Evolutionary conservation across 2,329 filamentous ascomycete genomes (phyloP).

Genomic region (Falciphora oryzae): DNA sequence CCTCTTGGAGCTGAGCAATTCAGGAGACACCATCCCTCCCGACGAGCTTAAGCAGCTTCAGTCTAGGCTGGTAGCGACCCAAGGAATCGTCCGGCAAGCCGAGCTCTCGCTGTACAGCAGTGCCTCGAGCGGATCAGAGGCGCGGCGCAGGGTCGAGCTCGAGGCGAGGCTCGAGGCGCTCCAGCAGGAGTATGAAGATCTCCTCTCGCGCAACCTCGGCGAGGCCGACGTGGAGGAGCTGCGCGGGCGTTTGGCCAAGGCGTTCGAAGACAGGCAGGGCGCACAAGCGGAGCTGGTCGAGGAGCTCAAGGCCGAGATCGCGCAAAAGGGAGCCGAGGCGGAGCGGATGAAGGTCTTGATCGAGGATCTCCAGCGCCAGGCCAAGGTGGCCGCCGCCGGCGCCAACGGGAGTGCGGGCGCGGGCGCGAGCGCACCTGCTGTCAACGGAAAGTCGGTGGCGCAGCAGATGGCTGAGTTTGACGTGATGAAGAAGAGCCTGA

Average conservation of each 20-base stretch:
- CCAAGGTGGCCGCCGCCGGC: slow-evolving; percentile 52
- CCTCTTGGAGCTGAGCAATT: slow-evolving; percentile 68
- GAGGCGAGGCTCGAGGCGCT: slow-evolving; percentile 69
- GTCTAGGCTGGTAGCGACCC: slow-evolving; percentile 76
- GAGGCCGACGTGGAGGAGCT: slow-evolving; percentile 79
- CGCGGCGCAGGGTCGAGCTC: slow-evolving; percentile 67
- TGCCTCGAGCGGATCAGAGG: slow-evolving; percentile 56
- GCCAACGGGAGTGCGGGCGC: slow-evolving; percentile 47
- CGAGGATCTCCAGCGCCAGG: slow-evolving; percentile 69
- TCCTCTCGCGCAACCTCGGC: slow-evolving; percentile 72
- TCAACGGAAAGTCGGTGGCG: slow-evolving; percentile 85
- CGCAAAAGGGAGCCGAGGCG: slow-evolving; percentile 75
- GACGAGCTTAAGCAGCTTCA: slow-evolving; percentile 76
- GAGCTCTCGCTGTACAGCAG: slow-evolving; percentile 76
- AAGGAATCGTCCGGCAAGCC: slow-evolving; percentile 87
- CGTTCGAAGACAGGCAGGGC: slow-evolving; percentile 69
- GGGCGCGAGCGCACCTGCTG: slow-evolving; percentile 45
- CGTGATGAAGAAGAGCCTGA: slow-evolving; percentile 99
- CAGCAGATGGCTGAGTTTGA: slow-evolving; percentile 99
- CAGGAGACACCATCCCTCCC: slow-evolving; percentile 72
- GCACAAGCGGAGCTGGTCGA: slow-evolving; percentile 68
- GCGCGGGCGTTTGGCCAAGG: slow-evolving; percentile 70
- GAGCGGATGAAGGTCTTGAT: slow-evolving; percentile 73
- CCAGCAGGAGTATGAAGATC: slow-evolving; percentile 77
- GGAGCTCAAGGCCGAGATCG: slow-evolving; percentile 69